Conservation (phyloP, 2,329 filamentous ascomycete species). For the Botrytis porri region DNA sequence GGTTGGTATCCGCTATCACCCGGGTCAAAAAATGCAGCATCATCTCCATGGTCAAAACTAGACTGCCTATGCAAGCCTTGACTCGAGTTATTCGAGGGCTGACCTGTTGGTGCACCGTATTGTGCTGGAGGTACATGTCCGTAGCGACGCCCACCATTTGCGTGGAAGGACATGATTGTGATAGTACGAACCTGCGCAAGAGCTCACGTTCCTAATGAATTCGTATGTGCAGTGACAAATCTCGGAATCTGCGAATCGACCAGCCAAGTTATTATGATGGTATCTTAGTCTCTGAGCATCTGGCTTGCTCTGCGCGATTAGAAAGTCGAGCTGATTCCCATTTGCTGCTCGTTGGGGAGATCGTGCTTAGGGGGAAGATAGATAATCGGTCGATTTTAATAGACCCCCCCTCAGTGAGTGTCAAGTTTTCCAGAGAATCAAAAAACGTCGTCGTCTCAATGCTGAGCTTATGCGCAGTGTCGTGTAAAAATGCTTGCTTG, state of each 20-base stretch:
- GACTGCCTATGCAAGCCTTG: slow-evolving; percentile 50
- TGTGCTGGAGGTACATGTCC: slow-evolving; percentile 65
- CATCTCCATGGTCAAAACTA: slow-evolving; percentile 77
- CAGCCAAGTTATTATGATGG: slow-evolving; percentile 1
- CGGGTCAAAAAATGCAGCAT: slow-evolving; percentile 53
- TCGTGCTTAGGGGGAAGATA: neutral
- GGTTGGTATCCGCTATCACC: slow-evolving; percentile 36
- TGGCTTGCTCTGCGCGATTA: slow-evolving; percentile 11
- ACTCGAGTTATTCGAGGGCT: slow-evolving; percentile 39
- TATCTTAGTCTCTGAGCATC: neutral
- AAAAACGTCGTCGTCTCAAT: neutral
- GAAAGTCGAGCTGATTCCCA: slow-evolving; percentile 23
- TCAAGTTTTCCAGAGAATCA: neutral
- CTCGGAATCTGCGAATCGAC: neutral
- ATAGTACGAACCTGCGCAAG: neutral
- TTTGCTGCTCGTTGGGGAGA: slow-evolving; percentile 23
- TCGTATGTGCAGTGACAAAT: neutral
- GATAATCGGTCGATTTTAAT: neutral
- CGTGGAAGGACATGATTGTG: slow-evolving; percentile 57
- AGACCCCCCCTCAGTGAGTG: neutral
- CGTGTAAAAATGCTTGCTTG: slow-evolving; percentile 16
- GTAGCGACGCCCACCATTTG: slow-evolving; percentile 60
- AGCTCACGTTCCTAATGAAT: neutral
- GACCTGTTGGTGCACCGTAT: slow-evolving; percentile 47
- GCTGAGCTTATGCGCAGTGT: slow-evolving; percentile 17